phyloP scores from a whole-genome alignment of 805 yeast genomes.

The Yarrowia sp. region DNA sequence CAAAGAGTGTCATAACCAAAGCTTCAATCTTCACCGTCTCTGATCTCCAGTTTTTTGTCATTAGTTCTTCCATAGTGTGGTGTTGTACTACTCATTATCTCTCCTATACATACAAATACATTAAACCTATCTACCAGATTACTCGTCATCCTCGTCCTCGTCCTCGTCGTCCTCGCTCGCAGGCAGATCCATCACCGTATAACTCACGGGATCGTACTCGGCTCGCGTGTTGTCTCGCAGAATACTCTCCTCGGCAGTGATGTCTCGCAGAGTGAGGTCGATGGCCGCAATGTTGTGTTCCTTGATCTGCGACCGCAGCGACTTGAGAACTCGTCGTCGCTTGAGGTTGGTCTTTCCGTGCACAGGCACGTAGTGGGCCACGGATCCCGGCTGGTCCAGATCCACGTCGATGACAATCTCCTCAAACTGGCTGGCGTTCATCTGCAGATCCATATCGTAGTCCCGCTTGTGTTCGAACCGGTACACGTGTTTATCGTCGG shows the following conservation, averaged over 20 bases:
- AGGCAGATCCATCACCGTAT: conserved; percentile 66
- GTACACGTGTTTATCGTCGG: conserved; percentile 60
- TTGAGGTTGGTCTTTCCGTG: conserved; percentile 79
- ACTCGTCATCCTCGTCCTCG: conserved; percentile 47
- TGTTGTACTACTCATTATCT: too few species aligned
- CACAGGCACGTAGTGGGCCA: conserved; percentile 80
- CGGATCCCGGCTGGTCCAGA: conserved; percentile 47
- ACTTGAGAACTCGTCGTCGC: conserved; percentile 77
- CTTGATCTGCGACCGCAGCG: conserved; percentile 57
- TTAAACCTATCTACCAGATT: background rate
- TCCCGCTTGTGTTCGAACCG: conserved; percentile 74
- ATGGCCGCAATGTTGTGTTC: conserved; percentile 67
- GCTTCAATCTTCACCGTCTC: too few species aligned
- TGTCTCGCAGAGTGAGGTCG: conserved; percentile 70
- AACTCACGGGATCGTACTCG: conserved; percentile 79
- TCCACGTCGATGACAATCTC: conserved; percentile 74
- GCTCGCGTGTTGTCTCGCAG: conserved; percentile 73
- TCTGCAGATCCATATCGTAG: conserved; percentile 70
- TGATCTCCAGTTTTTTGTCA: too few species aligned
- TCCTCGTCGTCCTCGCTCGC: conserved; percentile 53
- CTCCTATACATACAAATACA: conserved; percentile 8
- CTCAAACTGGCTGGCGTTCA: conserved; percentile 57
- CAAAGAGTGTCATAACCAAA: too few species aligned
- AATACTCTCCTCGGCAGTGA: conserved; percentile 71
- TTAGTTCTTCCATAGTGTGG: too few species aligned